Evolutionary conservation across 345 rosid species (phyloP), one percentile per base, ranked within the genome.

Genomic region (Eutrema heterophyllum): DNA sequence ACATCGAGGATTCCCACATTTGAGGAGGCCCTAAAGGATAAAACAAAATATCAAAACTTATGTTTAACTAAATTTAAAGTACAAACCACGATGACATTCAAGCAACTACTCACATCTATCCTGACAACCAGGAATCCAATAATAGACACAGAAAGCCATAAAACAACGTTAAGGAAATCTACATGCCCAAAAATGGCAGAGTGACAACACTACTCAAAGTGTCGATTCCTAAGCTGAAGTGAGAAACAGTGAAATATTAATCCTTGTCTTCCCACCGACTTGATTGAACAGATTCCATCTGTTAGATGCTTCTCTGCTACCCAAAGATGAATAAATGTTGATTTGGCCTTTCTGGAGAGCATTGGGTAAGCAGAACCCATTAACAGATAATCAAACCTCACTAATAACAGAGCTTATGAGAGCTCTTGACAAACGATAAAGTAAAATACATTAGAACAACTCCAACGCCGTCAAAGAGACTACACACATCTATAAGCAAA

Each of bases 391-490:
- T 40, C 55, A 33, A 40, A 57, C 14, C 12, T 67, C 24, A 51
- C 69, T 11, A 53, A 35, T 32, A 68, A 53, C 44, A 41, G 43
- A 77, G 36, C 64, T 51, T 35, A 43, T 26, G 24, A 41, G 14
- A 51, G 50, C 41, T 44, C 73, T 51, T 66, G 60, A 15, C 29
- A 45, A 29, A 61, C 26, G 52, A 21, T 21, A 63, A 54, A 54
- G 9, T 45, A 18, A 61, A 15, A 62, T 54, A 78, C 73, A 78
- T 39, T 16, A 11, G 40, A 51, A 39, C 72, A 77, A 35, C 59
- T 46, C 53, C 70, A 45, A 55, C 3, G 45, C 30, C 30, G 14
- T 54, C 9, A 71, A 6, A 64, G 27, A 55, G 44, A 69, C 66
- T 38, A 62, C 60, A 70, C 13, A 76, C 11, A 27, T 30, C 14